A percentile compares a stretch with the other conserved stretches of the same genome.
phyloP scores from a whole-genome alignment of 2,329 filamentous ascomycete genomes.

The Penicillium concentricum region DNA sequence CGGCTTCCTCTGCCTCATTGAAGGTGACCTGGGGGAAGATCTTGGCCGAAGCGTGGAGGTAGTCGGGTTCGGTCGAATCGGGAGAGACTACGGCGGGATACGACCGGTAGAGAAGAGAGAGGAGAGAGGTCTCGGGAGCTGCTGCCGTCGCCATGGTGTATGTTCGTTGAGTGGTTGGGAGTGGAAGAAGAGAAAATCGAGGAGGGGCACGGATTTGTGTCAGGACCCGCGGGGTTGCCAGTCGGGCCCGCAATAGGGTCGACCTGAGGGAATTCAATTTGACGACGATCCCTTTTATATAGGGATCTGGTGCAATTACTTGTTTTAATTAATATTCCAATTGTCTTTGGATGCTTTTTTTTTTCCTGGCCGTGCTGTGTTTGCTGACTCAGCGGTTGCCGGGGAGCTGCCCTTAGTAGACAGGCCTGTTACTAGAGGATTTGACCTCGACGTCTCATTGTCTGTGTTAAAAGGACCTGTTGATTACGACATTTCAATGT shows the following conservation, averaged over 20 bases:
- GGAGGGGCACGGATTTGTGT: conserved; percentile 32
- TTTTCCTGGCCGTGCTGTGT: not conserved
- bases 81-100: conserved; percentile 42
- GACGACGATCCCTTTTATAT: conserved; percentile 13
- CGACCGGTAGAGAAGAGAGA: conserved; percentile 47
- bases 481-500: not conserved
- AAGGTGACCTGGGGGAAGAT: conserved; percentile 72
- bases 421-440: not conserved
- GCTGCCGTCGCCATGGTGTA: conserved; percentile 34
- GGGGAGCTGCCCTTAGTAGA: not conserved
- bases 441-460: not conserved
- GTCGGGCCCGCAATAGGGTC: conserved; percentile 25
- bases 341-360: not conserved
- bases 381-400: conserved; percentile 5
- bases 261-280: conserved; percentile 21
- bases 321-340: not conserved
- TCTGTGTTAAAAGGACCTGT: not conserved
- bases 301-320: conserved; percentile 5
- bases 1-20: conserved; percentile 74
- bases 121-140: conserved; percentile 43
- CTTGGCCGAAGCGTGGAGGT: conserved; percentile 52
- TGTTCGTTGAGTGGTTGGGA: conserved; percentile 22
- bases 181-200: conserved; percentile 28
- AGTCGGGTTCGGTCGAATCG: conserved; percentile 44
- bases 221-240: conserved; percentile 26